These are phyloP conservation scores for Dothistroma pini DNA, from an alignment of 2,329 filamentous ascomycete species.

Conservation along the genomic window DNA sequence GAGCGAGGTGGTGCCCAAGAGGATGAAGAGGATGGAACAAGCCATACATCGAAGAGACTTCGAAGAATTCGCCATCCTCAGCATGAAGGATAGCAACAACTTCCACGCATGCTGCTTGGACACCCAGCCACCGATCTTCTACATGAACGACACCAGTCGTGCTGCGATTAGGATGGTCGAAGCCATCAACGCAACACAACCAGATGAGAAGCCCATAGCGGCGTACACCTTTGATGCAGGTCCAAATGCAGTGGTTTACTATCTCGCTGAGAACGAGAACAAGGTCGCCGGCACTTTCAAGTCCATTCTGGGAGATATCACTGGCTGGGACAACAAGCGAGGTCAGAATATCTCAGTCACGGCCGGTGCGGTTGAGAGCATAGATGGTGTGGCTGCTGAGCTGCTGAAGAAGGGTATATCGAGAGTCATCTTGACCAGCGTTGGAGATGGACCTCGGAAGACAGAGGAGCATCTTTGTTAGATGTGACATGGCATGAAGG, in stretches of 20 bases:
- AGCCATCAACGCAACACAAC: conserved; percentile 67
- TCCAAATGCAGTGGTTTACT: conserved; percentile 96
- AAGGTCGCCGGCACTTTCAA: conserved; percentile 76
- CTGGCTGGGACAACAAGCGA: conserved; percentile 64
- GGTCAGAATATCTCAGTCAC: conserved; percentile 55
- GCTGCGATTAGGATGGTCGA: conserved; percentile 88
- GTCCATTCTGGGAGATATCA: conserved; percentile 57
- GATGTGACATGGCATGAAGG: not conserved
- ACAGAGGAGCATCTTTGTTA: conserved; percentile 57
- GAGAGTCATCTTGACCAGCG: conserved; percentile 84
- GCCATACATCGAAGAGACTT: conserved; percentile 79
- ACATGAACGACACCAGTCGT: conserved; percentile 90
- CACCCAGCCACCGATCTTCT: conserved; percentile 96
- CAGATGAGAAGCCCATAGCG: conserved; percentile 71
- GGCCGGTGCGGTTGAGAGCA: conserved; percentile 53
- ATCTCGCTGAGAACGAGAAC: conserved; percentile 72
- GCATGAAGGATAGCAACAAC: conserved; percentile 94
- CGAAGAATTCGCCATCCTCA: conserved; percentile 78
- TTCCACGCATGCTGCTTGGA: conserved; percentile 96
- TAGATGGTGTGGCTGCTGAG: conserved; percentile 44
- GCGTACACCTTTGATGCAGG: conserved; percentile 98
- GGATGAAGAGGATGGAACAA: conserved; percentile 81
- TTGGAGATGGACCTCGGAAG: conserved; percentile 83
- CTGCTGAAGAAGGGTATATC: conserved; percentile 72
- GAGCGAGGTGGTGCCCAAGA: conserved; percentile 69